Conservation (phyloP, 768 basidiomycete genomes). For the Russula olivacea region DNA sequence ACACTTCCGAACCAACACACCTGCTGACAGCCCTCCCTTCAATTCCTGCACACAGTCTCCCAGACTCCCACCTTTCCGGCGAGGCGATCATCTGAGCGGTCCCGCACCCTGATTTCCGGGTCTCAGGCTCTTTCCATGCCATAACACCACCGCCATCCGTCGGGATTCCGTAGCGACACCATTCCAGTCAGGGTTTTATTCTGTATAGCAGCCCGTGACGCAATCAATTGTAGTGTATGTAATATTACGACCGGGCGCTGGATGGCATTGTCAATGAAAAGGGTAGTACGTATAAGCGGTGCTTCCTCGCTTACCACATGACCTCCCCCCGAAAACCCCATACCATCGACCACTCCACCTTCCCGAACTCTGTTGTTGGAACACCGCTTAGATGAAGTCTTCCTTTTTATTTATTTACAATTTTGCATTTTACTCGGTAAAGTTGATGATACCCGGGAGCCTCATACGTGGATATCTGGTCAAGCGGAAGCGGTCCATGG, state of each 20-base stretch:
- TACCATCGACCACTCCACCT: neutral
- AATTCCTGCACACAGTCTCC: neutral
- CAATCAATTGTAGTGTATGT: neutral
- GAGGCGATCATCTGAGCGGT: neutral
- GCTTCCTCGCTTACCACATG: slow-evolving; percentile 9
- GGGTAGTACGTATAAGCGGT: neutral
- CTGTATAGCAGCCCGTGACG: neutral
- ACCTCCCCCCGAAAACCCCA: neutral
- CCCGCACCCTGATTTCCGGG: neutral
- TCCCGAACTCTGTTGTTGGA: slow-evolving; percentile 1
- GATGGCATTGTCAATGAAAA: neutral
- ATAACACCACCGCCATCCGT: neutral
- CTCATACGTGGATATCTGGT: neutral
- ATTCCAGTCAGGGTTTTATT: neutral
- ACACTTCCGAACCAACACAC: neutral
- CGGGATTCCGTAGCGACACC: neutral
- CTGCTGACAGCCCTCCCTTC: neutral
- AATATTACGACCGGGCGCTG: slow-evolving; percentile 4
- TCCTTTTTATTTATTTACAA: neutral
- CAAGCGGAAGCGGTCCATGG: neutral
- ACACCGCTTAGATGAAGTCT: neutral
- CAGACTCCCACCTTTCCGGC: neutral
- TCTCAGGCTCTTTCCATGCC: neutral
- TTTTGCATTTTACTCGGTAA: neutral
- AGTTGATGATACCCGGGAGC: neutral